A percentile compares a stretch with the other conserved stretches of the same genome.
Evolutionary conservation across 2,329 filamentous ascomycete species (phyloP).

Genomic region (Neurospora sp.): DNA sequence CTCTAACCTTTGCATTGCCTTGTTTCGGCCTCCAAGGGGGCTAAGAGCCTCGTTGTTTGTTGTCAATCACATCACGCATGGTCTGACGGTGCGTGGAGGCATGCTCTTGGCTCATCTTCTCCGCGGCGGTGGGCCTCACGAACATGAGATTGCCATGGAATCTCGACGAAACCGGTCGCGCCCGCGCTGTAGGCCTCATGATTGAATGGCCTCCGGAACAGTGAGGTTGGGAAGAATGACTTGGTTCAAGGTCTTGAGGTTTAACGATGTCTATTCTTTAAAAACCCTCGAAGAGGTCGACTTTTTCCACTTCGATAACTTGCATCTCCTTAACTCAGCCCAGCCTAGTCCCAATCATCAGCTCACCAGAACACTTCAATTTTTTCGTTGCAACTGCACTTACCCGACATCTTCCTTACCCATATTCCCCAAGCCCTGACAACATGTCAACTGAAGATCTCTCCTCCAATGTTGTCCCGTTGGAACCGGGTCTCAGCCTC

Average conservation of each 20-base stretch:
- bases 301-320: background rate
- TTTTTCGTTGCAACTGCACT: background rate
- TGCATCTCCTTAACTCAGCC: background rate
- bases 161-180: background rate
- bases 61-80: background rate
- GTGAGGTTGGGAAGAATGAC: too few relatives aligned
- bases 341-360: background rate
- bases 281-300: background rate
- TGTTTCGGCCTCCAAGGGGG: background rate
- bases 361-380: background rate
- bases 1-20: background rate
- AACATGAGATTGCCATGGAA: background rate
- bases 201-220: background rate
- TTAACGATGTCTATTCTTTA: background rate
- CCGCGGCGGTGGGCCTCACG: background rate
- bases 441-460: background rate
- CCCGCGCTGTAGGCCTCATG: background rate
- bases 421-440: background rate
- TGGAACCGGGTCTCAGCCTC: constrained; percentile 4
- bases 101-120: background rate
- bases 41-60: background rate
- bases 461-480: background rate
- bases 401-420: background rate
- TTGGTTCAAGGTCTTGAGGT: too few relatives aligned
- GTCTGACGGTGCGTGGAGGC: background rate